Evolutionary conservation across 345 rosid species (phyloP).

Genomic region (Populus euphratica): DNA sequence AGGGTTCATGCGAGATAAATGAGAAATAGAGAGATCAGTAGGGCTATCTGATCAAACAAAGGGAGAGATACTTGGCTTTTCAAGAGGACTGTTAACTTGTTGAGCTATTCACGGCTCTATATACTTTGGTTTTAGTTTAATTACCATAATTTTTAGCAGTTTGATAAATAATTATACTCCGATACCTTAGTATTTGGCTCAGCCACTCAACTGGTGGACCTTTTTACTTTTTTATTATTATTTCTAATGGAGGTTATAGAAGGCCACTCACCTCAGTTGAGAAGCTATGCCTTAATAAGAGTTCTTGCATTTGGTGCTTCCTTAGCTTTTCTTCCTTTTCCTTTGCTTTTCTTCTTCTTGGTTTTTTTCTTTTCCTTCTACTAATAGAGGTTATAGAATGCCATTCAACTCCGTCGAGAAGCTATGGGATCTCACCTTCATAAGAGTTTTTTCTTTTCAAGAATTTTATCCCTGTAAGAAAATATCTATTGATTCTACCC

Average conservation of each 20-base stretch:
- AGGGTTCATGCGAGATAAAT: slow-evolving; percentile 8
- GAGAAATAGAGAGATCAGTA: not conserved
- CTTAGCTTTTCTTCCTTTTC: not conserved
- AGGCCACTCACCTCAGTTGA: not conserved
- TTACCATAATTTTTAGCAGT: not conserved
- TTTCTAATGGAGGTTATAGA: not conserved
- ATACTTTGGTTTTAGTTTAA: not conserved
- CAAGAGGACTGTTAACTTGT: not conserved
- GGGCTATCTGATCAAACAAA: not conserved
- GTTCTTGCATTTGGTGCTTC: not conserved
- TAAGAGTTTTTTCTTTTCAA: no score
- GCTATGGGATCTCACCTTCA: no score
- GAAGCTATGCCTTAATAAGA: not conserved
- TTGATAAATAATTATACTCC: not conserved
- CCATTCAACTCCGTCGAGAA: no score
- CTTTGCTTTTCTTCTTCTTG: not conserved
- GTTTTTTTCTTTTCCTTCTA: no score
- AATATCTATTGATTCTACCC: no score
- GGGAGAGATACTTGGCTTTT: not conserved
- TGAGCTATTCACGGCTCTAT: not conserved
- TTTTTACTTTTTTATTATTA: not conserved
- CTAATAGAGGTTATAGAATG: no score
- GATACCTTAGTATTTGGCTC: not conserved
- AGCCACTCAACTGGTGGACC: not conserved
- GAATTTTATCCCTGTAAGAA: no score